A percentile compares a stretch with the other conserved stretches of the same genome.
phyloP scores from a whole-genome alignment of 2,329 filamentous ascomycete genomes.

The Didymella pinodella region DNA sequence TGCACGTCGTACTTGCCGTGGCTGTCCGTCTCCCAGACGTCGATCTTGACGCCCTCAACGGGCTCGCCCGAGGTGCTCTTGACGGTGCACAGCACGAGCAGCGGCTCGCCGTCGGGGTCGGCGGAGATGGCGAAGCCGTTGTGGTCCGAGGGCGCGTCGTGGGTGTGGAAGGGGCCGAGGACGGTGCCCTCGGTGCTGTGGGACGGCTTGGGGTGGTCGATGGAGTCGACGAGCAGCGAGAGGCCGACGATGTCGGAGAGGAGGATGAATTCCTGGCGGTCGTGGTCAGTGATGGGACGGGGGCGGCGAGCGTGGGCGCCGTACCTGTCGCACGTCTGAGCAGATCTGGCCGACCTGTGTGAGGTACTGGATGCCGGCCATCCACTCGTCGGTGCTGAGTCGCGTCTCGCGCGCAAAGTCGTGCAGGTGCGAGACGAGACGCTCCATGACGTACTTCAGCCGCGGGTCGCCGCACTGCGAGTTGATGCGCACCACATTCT shows the following conservation, averaged over 20 bases:
- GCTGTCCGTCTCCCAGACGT: conserved; percentile 86
- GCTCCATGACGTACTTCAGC: conserved; percentile 74
- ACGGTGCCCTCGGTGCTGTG: conserved; percentile 78
- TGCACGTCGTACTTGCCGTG: conserved; percentile 86
- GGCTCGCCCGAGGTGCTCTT: conserved; percentile 70
- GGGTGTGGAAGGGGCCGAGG: conserved; percentile 83
- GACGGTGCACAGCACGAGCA: conserved; percentile 77
- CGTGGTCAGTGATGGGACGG: not conserved
- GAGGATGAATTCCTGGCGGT: conserved; percentile 75
- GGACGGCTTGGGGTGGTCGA: conserved; percentile 81
- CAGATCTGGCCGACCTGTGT: conserved; percentile 77
- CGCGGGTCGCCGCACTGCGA: conserved; percentile 71
- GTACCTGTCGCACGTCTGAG: conserved; percentile 74
- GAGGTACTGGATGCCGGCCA: conserved; percentile 74
- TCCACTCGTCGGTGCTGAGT: conserved; percentile 80
- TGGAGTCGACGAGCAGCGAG: conserved; percentile 80
- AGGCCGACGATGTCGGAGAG: conserved; percentile 81
- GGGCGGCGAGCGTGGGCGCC: not conserved
- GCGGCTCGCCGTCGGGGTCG: conserved; percentile 72
- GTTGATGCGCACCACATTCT: conserved; percentile 76
- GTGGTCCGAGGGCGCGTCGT: conserved; percentile 69
- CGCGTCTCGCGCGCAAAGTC: conserved; percentile 83
- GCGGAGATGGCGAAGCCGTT: conserved; percentile 71
- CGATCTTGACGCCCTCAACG: conserved; percentile 72
- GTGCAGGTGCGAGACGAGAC: conserved; percentile 78